phyloP scores from a whole-genome alignment of 2,329 filamentous ascomycete genomes.

The Fusarium kyushuense region DNA sequence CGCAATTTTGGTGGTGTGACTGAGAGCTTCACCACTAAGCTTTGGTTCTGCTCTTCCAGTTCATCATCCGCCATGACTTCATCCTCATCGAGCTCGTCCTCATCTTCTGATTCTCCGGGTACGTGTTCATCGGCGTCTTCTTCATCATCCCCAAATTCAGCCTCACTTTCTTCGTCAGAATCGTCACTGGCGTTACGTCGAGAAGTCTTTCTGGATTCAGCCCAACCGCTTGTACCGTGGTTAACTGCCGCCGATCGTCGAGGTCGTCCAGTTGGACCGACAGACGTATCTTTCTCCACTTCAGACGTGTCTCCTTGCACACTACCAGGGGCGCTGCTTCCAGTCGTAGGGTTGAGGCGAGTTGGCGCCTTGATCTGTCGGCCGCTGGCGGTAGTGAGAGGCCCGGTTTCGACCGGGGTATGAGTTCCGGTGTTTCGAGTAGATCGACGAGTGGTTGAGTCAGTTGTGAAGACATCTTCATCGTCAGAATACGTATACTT shows the following conservation, averaged over 20 bases:
- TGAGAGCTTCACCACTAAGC: slow-evolving; percentile 80
- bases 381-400: slow-evolving; percentile 83
- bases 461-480: slow-evolving; percentile 77
- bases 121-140: slow-evolving; percentile 77
- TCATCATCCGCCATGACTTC: slow-evolving; percentile 68
- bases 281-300: slow-evolving; percentile 55
- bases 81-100: slow-evolving; percentile 69
- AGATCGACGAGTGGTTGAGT: slow-evolving; percentile 74
- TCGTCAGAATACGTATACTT: slow-evolving; percentile 97
- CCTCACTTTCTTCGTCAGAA: slow-evolving; percentile 77
- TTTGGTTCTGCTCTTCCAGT: slow-evolving; percentile 63
- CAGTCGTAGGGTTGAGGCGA: slow-evolving; percentile 72
- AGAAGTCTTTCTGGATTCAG: slow-evolving; percentile 50
- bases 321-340: slow-evolving; percentile 61
- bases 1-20: slow-evolving; percentile 59
- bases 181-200: slow-evolving; percentile 62
- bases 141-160: slow-evolving; percentile 80
- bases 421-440: slow-evolving; percentile 79
- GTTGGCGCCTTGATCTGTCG: slow-evolving; percentile 81
- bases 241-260: slow-evolving; percentile 63
- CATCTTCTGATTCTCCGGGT: slow-evolving; percentile 70
- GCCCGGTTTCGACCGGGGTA: slow-evolving; percentile 76
- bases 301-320: slow-evolving; percentile 60
- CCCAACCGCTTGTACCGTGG: slow-evolving; percentile 64
- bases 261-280: slow-evolving; percentile 62